A percentile compares a stretch with the other conserved stretches of the same genome.
These are phyloP conservation scores for Silene coronaria DNA, from an alignment of 179 eudicot species.

Conservation along the genomic window DNA sequence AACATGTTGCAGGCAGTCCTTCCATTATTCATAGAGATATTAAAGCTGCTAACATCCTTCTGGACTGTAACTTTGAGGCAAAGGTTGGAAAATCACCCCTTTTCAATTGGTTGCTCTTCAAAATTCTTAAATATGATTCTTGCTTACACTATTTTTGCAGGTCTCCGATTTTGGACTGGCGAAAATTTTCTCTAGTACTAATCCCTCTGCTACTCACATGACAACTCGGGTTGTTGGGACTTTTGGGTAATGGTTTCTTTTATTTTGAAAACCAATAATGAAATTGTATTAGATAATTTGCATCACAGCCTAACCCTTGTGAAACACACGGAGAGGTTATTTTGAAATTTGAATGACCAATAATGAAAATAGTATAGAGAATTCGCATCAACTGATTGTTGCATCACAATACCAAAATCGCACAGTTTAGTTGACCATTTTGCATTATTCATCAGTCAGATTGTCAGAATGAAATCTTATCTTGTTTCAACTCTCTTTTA, in stretches of 20 bases:
- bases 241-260: conserved; percentile 36
- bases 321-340: no score
- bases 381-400: no score
- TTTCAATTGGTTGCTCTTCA: neutral
- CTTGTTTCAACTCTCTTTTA: neutral
- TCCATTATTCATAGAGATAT: conserved; percentile 47
- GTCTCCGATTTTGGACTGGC: conserved; percentile 52
- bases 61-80: conserved; percentile 38
- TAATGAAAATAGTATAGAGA: no score
- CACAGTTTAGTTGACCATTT: no score
- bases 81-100: conserved; percentile 27
- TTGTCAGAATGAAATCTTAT: neutral
- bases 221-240: conserved; percentile 47
- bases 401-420: no score
- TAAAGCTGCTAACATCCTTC: conserved; percentile 48
- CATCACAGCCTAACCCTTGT: no score
- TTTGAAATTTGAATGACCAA: no score
- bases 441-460: neutral
- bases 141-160: conserved; percentile 22
- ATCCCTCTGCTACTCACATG: conserved; percentile 32
- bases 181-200: conserved; percentile 31
- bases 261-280: no score
- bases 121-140: neutral
- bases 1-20: conserved; percentile 38
- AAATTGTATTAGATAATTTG: no score